Base-by-base conservation (phyloP, 2,329 filamentous ascomycete species). In the Geosmithia morbida region DNA sequence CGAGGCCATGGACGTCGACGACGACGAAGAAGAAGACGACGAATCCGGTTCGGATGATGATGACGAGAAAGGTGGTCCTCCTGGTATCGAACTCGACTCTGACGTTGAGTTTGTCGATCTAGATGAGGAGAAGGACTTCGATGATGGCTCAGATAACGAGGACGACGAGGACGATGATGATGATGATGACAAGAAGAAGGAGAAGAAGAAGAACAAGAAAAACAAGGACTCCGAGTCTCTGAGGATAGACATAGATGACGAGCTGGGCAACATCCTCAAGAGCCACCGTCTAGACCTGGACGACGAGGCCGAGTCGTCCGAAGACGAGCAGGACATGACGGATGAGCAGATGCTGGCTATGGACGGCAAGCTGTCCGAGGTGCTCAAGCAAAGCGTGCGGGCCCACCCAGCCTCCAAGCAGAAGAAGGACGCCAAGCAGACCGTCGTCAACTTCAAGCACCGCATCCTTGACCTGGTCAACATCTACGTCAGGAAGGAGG, bases 311-410 rank as follows among this genome's bases (percentile, higher is more conserved):
- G 73, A 74, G 2, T 69, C 69, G 1, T 37, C 33, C 10, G 79
- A 79, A 29, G 75, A 75, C 10, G 83, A 84, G 50, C 80, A 77
- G 2, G 87, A 95, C 63, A 95, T 98, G 88, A 84, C 87, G 51
- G 90, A 97, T 65, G 88, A 90, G 17, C 84, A 95, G 60, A 97
- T 97, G 92, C 81, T 95, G 66, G 81, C 81, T 3, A 70, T 97
- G 16, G 90, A 97, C 57, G 76, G 77, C 11, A 83, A 90, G 58
- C 77, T 98, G 3, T 79, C 81, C 46, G 85, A 86, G 52, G 87
- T 96, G 51, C 94, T 97, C 72, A 80, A 81, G 53, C 81, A 89
- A 53, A 80, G 82, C 45, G 78, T 77, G 53, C 82, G 87, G 17
- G 69, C 69, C 16, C 67, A 70, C 2, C 81, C 74, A 60, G 16